Conservation (phyloP, 1,139 yeast species). For the Lodderomyces theae region DNA sequence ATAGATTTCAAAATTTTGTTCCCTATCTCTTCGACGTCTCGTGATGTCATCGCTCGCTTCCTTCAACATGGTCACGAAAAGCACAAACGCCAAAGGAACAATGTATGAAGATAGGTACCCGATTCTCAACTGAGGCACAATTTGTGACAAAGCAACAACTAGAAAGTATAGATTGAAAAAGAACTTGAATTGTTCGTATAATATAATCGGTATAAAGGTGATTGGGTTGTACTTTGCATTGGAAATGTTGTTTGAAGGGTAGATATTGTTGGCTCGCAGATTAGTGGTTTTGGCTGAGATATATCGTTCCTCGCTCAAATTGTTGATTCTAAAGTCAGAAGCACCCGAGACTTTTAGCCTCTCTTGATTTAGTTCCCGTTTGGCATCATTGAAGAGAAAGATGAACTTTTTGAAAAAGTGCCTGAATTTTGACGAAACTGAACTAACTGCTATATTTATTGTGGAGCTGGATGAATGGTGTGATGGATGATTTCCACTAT, state of each 20-base stretch:
- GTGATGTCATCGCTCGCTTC: constrained; percentile 94
- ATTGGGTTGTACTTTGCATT: constrained; percentile 92
- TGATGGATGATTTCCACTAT: constrained; percentile 2
- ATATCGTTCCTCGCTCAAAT: constrained; percentile 24
- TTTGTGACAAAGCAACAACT: constrained; percentile 90
- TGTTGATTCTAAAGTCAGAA: constrained; percentile 12
- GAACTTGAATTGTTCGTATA: constrained; percentile 95
- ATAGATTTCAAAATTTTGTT: constrained; percentile 79
- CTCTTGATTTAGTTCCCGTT: constrained; percentile 27
- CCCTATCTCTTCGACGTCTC: constrained; percentile 85
- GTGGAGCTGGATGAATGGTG: constrained; percentile 16
- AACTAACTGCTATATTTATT: constrained; percentile 20
- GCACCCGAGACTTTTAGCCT: constrained; percentile 18
- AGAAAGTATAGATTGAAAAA: constrained; percentile 91
- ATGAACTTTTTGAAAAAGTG: constrained; percentile 17
- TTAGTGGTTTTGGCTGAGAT: constrained; percentile 38
- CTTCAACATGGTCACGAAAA: constrained; percentile 88
- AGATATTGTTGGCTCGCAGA: constrained; percentile 24
- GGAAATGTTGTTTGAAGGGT: constrained; percentile 79
- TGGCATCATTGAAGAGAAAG: constrained; percentile 26
- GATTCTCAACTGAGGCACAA: constrained; percentile 84
- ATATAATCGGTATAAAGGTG: constrained; percentile 81
- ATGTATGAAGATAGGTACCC: constrained; percentile 92
- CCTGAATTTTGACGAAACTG: constrained; percentile 17
- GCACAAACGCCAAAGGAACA: constrained; percentile 90